These are phyloP conservation scores for Aspergillus neotritici DNA, from an alignment of 2,329 filamentous ascomycete species.

Conservation along the genomic window DNA sequence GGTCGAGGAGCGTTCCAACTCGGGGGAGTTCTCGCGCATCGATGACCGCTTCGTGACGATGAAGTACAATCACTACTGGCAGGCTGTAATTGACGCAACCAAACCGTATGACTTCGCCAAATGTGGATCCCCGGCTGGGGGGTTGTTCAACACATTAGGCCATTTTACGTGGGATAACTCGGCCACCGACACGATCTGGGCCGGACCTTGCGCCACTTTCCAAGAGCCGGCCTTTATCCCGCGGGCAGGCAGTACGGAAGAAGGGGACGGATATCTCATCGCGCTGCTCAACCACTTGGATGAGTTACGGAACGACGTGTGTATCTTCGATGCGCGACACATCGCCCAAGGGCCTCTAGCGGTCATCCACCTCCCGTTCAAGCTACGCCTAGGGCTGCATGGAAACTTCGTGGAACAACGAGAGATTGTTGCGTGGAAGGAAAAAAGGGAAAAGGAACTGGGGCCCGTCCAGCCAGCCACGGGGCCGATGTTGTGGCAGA, in stretches of 20 bases:
- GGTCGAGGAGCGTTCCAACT: constrained; percentile 16
- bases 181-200: constrained; percentile 19
- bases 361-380: constrained; percentile 29
- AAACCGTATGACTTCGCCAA: constrained; percentile 25
- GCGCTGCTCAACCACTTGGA: constrained; percentile 37
- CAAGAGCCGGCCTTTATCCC: constrained; percentile 29
- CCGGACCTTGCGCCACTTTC: constrained; percentile 23
- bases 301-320: constrained; percentile 30
- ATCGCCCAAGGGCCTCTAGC: constrained; percentile 26
- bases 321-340: constrained; percentile 29
- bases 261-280: constrained; percentile 31
- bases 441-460: neutral
- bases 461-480: too few species aligned
- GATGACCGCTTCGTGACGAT: constrained; percentile 36
- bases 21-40: constrained; percentile 22
- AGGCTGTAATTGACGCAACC: constrained; percentile 26
- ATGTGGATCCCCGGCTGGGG: constrained; percentile 19
- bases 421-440: constrained; percentile 2
- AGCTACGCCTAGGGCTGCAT: constrained; percentile 29
- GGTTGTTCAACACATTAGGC: constrained; percentile 16
- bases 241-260: constrained; percentile 13
- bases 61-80: constrained; percentile 46
- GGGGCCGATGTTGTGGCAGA: too few species aligned
- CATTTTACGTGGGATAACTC: constrained; percentile 17
- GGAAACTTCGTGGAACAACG: constrained; percentile 23